Conservation (phyloP, 768 basidiomycete genomes). For the Dentipellis fragilis region DNA sequence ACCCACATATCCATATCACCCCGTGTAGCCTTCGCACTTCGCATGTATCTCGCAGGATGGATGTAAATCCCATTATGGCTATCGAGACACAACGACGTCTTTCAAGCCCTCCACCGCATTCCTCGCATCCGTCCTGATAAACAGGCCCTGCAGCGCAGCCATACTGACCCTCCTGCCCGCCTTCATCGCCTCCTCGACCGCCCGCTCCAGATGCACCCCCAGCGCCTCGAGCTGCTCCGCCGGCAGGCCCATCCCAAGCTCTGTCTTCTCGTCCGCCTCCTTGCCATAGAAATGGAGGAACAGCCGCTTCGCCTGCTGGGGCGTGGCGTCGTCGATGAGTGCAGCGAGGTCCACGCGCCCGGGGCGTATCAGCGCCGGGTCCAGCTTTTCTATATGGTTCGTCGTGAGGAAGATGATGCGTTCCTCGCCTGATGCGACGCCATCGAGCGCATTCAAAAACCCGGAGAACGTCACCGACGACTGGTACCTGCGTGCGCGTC, state of each 20-base stretch:
- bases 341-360: conserved; percentile 87
- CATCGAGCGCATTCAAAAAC: conserved; percentile 92
- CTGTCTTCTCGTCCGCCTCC: conserved; percentile 19
- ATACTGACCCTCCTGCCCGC: conserved; percentile 69
- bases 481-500: conserved; percentile 54
- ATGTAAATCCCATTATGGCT: not conserved
- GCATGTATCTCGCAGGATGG: conserved; percentile 1
- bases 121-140: conserved; percentile 64
- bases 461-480: conserved; percentile 97
- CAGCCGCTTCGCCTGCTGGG: conserved; percentile 65
- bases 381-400: conserved; percentile 85
- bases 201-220: conserved; percentile 39
- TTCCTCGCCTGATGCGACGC: conserved; percentile 95
- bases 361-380: conserved; percentile 91
- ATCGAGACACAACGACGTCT: conserved; percentile 24
- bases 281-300: conserved; percentile 80
- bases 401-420: conserved; percentile 99
- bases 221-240: conserved; percentile 33
- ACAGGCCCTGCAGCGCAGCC: conserved; percentile 92
- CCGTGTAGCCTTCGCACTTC: not conserved
- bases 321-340: conserved; percentile 78
- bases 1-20: too few species aligned
- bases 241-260: conserved; percentile 22
- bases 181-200: conserved; percentile 43
- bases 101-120: conserved; percentile 44